Evolutionary conservation across 345 rosid genomes (phyloP), one percentile per base, ranked within the genome.

Genomic region (Eucalyptus leucophloia): DNA sequence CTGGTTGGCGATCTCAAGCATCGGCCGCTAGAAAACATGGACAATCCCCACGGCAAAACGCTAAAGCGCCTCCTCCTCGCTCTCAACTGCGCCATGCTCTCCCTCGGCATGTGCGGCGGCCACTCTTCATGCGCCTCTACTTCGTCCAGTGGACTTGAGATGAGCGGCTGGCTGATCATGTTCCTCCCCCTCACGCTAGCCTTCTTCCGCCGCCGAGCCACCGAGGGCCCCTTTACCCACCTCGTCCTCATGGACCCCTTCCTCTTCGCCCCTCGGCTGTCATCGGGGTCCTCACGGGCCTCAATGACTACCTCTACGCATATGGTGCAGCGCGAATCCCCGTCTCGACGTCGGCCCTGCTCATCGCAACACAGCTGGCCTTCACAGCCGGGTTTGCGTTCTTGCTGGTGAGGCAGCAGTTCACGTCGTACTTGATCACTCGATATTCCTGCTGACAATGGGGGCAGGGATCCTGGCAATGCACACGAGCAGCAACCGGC

Each of bases 401-500:
- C 91, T 77, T 97, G 13, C 60, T 96, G 87, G 97, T 96, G 69
- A 96, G 91, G 49, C 95, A 96, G 49, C 94, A 92, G 92, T 93
- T 96, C 89, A 95, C 95, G 37, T 90, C 96, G 4, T 95, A 92
- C 45, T 91, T 96, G 6, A 92, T 92, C 86, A 97, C 92, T 93
- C 97, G 3, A 93, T 97, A 51, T 92, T 95, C 12, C 87, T 97
- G 91, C 89, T 96, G 83, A 95, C 94, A 4, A 86, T 94, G 26
- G 97, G 96, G 12, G 96, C 98, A 2, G 96, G 91, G 3, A 94
- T 97, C 1, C 89, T 97, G 90, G 96, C 94, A 5, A 47, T 97
- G 90, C 94, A 92, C 62, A 89, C 97, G 0, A 87, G 91, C 34
- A 67, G 91, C 16, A 96, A 97, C 90, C 91, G 93, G 88, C 97